Conservation (phyloP, 2,329 filamentous ascomycete species). For the Ophiostoma himal-ulmi region DNA sequence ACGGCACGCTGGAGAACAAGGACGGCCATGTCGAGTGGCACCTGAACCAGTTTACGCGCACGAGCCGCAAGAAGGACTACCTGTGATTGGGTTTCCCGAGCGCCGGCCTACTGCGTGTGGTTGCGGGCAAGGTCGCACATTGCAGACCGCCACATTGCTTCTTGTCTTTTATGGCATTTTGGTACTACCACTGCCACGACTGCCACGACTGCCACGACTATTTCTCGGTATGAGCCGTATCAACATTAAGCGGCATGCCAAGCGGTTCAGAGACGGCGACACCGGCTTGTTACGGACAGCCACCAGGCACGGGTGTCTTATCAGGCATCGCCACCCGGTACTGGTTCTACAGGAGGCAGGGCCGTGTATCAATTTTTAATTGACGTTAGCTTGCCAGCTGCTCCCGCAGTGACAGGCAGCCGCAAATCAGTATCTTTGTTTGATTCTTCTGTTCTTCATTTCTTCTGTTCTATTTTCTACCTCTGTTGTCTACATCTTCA, state of each 20-base stretch:
- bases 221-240: not conserved
- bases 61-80: conserved; percentile 91
- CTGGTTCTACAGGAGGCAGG: not conserved
- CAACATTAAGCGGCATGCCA: conserved; percentile 9
- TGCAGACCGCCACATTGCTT: not conserved
- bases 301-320: not conserved
- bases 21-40: conserved; percentile 97
- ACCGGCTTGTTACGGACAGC: not conserved
- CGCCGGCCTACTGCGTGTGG: not conserved
- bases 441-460: not conserved
- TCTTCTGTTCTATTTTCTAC: not conserved
- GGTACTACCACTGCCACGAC: not conserved
- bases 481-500: not conserved
- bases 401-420: not conserved
- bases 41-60: conserved; percentile 89
- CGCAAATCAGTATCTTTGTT: not conserved
- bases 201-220: not conserved
- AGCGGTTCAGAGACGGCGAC: not conserved
- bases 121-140: too few relatives aligned
- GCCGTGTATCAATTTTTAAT: not conserved
- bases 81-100: conserved; percentile 49
- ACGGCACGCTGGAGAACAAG: conserved; percentile 87
- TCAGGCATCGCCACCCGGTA: not conserved
- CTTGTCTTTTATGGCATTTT: not conserved
- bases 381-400: not conserved